Base-by-base conservation (phyloP, 176 grass and related monocot genomes). In the Avena sativa region DNA sequence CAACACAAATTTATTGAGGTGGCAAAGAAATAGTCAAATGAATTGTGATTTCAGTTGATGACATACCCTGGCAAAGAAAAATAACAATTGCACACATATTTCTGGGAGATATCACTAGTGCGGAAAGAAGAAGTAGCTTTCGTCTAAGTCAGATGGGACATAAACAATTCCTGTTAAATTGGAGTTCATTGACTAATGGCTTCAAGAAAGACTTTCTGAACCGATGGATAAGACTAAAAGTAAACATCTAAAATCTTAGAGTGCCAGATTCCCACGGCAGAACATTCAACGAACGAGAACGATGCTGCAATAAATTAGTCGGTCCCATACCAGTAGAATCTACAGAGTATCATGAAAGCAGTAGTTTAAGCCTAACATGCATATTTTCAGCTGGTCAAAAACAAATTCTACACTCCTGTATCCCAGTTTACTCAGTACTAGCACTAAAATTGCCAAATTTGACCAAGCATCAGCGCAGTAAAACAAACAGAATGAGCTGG, bases 211-310 rank as follows among this genome's bases (percentile, higher is more conserved):
- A 13, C 17, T 50, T 79, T 65, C 40, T 71, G 36, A 83, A 72
- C 12, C 57, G 79, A 72, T 51, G 79, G 90, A 88, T 48, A 85
- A 71, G 70, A 91, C 85, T 12, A 58, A 74, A 26, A 32, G 61
- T 32, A 68, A 87, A 72, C 20, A 76, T 60, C 12, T 2, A 68
- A 78, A 72, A 40, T 55, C 20, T 52, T 16, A 77, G 25, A 76
- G 15, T 69, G 60, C 70, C 20, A 80, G 81, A 84, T 91, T 91
- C 85, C 4, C 89, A 88, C 81, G 77, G 89, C 60, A 85, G 52
- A 84, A 60, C 74, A 81, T 81, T 91, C 58, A 81, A 49, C 67
- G 44, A 12, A 88, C 7, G 50, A 76, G 20, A 85, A 51, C 85
- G 28, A 15, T 28, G 46, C 40, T 34, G n/a, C 86, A 85, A 81